phyloP scores from a whole-genome alignment of 202 grass and related monocot genomes.

The Setaria viridis region DNA sequence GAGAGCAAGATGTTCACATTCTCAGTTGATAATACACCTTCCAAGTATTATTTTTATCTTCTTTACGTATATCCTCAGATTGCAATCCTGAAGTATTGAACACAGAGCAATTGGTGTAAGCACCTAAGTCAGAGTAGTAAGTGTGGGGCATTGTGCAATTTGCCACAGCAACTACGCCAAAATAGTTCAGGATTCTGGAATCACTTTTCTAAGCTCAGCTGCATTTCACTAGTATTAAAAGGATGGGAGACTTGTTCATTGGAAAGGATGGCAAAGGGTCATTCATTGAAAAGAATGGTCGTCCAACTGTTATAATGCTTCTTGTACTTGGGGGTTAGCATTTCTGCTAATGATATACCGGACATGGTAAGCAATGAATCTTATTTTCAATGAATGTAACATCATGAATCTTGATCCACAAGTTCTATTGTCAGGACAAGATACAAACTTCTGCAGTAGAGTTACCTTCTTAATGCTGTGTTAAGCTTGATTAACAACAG shows the following conservation, averaged over 20 bases:
- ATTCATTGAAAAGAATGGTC: background rate
- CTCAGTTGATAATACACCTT: no score
- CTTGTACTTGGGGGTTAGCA: background rate
- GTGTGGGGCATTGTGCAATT: background rate
- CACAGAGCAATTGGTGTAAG: conserved; percentile 10
- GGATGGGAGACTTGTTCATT: background rate
- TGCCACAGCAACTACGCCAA: conserved; percentile 1
- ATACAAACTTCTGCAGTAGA: background rate
- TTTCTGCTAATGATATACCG: background rate
- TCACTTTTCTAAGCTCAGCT: background rate
- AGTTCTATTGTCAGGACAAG: background rate
- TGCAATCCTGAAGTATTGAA: conserved; percentile 19
- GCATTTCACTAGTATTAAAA: conserved; percentile 12
- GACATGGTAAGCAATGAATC: background rate
- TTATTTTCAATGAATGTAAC: background rate
- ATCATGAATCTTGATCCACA: conserved; percentile 9
- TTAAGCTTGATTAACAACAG: background rate
- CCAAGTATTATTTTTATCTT: background rate
- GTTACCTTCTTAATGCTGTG: conserved; percentile 5
- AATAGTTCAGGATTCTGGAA: background rate
- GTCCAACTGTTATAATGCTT: conserved; percentile 9
- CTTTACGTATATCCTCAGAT: background rate
- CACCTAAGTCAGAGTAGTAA: background rate
- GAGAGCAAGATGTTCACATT: conserved; percentile 43
- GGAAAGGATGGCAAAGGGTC: background rate